Percentiles rank a stretch among this genome's conserved stretches.
phyloP scores from a whole-genome alignment of 2,329 filamentous ascomycete species.

The Trichoderma breve region DNA sequence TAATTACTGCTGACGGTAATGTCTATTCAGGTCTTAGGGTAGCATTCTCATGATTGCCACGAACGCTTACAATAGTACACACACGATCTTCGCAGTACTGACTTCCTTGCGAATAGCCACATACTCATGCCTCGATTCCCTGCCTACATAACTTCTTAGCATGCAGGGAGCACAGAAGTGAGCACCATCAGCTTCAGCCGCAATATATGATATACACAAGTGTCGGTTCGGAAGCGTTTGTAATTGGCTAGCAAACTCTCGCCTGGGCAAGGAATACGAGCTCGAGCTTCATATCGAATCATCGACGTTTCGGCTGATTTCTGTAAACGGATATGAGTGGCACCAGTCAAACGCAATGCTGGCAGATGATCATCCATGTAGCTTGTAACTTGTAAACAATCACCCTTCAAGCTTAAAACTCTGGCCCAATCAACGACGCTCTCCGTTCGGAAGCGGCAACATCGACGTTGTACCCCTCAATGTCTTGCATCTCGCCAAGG shows the following conservation, averaged over 20 bases:
- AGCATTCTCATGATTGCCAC: background rate
- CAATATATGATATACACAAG: background rate
- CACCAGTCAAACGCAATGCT: background rate
- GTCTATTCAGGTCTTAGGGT: background rate
- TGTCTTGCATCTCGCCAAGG: conserved; percentile 2
- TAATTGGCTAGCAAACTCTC: background rate
- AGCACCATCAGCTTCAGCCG: background rate
- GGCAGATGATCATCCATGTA: background rate
- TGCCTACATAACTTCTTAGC: background rate
- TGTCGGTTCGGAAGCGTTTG: background rate
- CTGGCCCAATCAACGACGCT: background rate
- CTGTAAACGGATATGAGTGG: background rate
- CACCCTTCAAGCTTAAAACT: background rate
- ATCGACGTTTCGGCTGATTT: background rate
- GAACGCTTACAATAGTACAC: background rate
- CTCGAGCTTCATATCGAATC: background rate
- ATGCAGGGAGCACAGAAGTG: background rate
- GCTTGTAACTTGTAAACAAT: background rate
- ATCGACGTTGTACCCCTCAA: background rate
- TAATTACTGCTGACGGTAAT: background rate
- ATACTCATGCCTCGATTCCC: background rate
- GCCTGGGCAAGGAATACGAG: background rate
- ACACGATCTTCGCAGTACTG: background rate
- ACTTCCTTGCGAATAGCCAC: background rate
- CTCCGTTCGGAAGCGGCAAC: background rate